A percentile compares a stretch with the other conserved stretches of the same genome.
Evolutionary conservation across 2,329 filamentous ascomycete species (phyloP).

Genomic region (Trichoderma sp.): DNA sequence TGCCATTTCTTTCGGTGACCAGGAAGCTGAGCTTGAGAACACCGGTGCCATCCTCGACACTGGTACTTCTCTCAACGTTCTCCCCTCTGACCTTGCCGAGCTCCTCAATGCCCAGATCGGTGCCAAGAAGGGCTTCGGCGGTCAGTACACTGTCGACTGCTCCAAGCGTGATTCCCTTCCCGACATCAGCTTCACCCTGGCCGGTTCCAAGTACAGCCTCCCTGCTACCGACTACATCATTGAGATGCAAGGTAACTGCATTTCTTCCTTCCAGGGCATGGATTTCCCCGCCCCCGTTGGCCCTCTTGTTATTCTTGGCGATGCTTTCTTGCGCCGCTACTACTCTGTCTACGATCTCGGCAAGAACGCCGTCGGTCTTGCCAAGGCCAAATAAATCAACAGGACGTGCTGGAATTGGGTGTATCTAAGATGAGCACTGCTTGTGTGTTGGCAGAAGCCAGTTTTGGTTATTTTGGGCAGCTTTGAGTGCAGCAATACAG

Average conservation of each 20-base stretch:
- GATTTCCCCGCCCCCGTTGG: slow-evolving; percentile 84
- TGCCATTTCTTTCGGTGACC: slow-evolving; percentile 82
- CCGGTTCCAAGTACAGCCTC: slow-evolving; percentile 91
- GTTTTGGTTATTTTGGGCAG: slow-evolving; percentile 10
- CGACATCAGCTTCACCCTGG: slow-evolving; percentile 86
- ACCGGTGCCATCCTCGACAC: slow-evolving; percentile 98
- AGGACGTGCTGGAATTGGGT: neutral
- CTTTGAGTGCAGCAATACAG: neutral
- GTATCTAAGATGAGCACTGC: neutral
- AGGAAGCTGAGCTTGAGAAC: slow-evolving; percentile 84
- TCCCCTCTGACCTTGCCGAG: slow-evolving; percentile 87
- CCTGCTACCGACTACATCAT: slow-evolving; percentile 89
- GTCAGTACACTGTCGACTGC: slow-evolving; percentile 94
- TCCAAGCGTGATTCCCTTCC: slow-evolving; percentile 77
- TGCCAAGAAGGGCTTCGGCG: slow-evolving; percentile 95
- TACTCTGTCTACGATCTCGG: slow-evolving; percentile 97
- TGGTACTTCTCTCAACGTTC: slow-evolving; percentile 93
- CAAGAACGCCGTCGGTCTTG: slow-evolving; percentile 83
- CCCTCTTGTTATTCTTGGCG: slow-evolving; percentile 90
- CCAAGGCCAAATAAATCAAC: slow-evolving; percentile 64
- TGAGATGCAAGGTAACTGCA: slow-evolving; percentile 91
- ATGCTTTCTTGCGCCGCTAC: slow-evolving; percentile 79
- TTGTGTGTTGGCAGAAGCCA: neutral
- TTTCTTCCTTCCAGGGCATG: slow-evolving; percentile 97
- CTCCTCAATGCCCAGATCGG: slow-evolving; percentile 97